phyloP scores from a whole-genome alignment of 306 rosid species.

The Acacia melanoxylon region DNA sequence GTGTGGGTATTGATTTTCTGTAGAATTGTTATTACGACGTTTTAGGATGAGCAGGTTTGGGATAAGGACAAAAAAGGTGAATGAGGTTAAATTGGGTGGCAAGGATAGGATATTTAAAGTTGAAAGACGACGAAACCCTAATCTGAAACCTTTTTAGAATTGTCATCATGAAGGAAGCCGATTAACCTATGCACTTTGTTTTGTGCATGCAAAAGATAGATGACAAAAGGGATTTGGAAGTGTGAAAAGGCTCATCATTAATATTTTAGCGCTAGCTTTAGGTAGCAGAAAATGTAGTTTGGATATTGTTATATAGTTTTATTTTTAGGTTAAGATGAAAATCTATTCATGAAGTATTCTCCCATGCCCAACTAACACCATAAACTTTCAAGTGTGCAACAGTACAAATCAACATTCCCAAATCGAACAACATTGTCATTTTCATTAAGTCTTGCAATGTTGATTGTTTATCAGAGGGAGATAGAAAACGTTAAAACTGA shows the following conservation, averaged over 20 bases:
- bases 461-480: no score
- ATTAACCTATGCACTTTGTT: constrained; percentile 20
- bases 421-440: no score
- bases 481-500: no score
- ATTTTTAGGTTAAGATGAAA: no score
- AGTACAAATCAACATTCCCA: no score
- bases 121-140: not conserved
- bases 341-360: no score
- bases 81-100: not conserved
- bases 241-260: not conserved
- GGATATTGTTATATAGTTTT: no score
- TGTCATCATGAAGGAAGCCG: constrained; percentile 31
- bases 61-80: not conserved
- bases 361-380: no score
- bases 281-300: no score
- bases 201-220: constrained; percentile 11
- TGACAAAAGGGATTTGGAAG: constrained; percentile 5
- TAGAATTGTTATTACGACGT: no score
- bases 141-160: not conserved
- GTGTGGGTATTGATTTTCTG: not conserved
- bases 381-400: no score
- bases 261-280: not conserved
- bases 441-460: no score
- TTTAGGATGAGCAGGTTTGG: not conserved
- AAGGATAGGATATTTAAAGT: not conserved